These are phyloP conservation scores for Lactarius indigo DNA, from an alignment of 768 basidiomycete genomes.

Conservation along the genomic window DNA sequence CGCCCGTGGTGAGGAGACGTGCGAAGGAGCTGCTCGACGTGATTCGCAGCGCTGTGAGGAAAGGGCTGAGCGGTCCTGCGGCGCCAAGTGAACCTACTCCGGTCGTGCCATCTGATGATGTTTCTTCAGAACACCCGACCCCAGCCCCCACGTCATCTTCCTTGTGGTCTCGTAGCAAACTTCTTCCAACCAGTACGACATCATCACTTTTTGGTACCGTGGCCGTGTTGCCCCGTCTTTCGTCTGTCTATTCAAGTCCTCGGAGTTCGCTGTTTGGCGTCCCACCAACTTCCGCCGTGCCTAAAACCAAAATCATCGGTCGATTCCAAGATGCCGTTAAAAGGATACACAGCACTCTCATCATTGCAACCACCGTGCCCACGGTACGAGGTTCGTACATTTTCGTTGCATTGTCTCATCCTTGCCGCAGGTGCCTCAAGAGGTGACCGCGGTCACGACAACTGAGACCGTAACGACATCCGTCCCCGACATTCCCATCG, in stretches of 20 bases:
- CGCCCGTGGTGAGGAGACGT: constrained; percentile 58
- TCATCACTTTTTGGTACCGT: constrained; percentile 26
- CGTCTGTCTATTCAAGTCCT: constrained; percentile 29
- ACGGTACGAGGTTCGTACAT: constrained; percentile 32
- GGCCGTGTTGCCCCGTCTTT: background rate
- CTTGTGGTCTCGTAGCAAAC: constrained; percentile 13
- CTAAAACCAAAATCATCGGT: background rate
- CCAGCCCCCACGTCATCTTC: background rate
- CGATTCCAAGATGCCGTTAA: constrained; percentile 53
- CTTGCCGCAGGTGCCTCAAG: constrained; percentile 1
- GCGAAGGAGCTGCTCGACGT: constrained; percentile 61
- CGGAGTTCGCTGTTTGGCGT: constrained; percentile 44
- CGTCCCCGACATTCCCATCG: constrained; percentile 9
- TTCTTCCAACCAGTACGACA: constrained; percentile 14
- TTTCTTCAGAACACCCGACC: background rate
- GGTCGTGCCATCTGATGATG: constrained; percentile 7
- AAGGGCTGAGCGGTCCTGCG: constrained; percentile 14
- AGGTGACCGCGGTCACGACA: constrained; percentile 3
- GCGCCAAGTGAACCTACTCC: background rate
- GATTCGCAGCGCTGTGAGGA: constrained; percentile 50
- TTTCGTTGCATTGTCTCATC: background rate
- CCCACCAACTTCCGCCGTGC: background rate
- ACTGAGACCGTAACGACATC: constrained; percentile 19
- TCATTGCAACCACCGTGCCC: constrained; percentile 53
- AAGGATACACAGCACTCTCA: constrained; percentile 63